Evolutionary conservation across 176 grass and related monocot species (phyloP).

Genomic region (Avena eriantha): DNA sequence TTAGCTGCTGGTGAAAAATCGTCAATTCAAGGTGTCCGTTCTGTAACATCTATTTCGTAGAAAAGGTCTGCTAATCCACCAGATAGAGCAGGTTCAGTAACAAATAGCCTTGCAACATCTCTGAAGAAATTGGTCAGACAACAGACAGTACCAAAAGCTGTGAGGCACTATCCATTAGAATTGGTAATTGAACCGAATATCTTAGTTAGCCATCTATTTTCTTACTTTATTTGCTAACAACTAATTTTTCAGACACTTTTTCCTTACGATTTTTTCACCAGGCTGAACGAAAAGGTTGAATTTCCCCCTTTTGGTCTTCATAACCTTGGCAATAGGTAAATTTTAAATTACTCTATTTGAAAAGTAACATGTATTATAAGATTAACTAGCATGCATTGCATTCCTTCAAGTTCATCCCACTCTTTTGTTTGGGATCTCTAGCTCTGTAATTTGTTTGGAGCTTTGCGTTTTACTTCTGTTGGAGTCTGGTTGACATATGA

Average conservation of each 20-base stretch:
- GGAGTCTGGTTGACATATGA: slow-evolving; percentile 24
- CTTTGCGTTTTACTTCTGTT: slow-evolving; percentile 41
- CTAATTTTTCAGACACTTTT: slow-evolving; percentile 68
- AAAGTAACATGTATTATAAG: slow-evolving; percentile 21
- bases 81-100: slow-evolving; percentile 47
- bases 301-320: slow-evolving; percentile 83
- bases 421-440: slow-evolving; percentile 27
- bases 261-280: slow-evolving; percentile 87
- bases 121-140: slow-evolving; percentile 71
- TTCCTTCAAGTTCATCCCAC: slow-evolving; percentile 17
- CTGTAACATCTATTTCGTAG: slow-evolving; percentile 40
- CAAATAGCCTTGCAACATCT: slow-evolving; percentile 60
- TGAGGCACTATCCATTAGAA: slow-evolving; percentile 88
- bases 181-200: slow-evolving; percentile 56
- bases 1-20: slow-evolving; percentile 47
- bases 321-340: slow-evolving; percentile 97
- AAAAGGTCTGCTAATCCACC: slow-evolving; percentile 48
- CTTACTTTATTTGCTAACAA: slow-evolving; percentile 37
- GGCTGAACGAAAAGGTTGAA: slow-evolving; percentile 77
- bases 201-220: slow-evolving; percentile 32
- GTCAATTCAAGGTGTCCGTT: slow-evolving; percentile 38
- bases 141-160: slow-evolving; percentile 65
- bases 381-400: slow-evolving; percentile 23
- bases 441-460: slow-evolving; percentile 19
- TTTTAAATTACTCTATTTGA: slow-evolving; percentile 8